phyloP scores from a whole-genome alignment of 192 early-diverging fungal species.

The Entophlyctis luteolus region DNA sequence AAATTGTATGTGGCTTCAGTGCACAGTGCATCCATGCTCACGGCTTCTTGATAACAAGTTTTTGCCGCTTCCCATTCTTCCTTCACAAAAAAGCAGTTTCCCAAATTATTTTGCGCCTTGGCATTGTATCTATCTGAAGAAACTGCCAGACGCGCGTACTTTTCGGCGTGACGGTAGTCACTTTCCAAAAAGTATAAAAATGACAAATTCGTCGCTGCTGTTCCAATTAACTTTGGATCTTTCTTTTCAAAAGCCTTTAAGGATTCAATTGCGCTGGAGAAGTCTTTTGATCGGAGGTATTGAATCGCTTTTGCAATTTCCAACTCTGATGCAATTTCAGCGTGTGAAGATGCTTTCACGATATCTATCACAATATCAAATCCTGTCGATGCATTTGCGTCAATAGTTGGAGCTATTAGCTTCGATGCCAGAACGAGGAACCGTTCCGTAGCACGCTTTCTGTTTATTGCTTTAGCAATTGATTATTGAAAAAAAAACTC shows the following conservation, averaged over 20 bases:
- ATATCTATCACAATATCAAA: conserved; percentile 56
- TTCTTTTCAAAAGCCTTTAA: conserved; percentile 57
- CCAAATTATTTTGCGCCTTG: conserved; percentile 54
- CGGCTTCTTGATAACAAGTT: conserved; percentile 51
- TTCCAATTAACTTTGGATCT: conserved; percentile 49
- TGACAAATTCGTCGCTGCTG: conserved; percentile 56
- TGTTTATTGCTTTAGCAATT: neutral
- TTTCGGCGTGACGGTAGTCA: conserved; percentile 50
- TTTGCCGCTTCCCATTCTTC: conserved; percentile 48
- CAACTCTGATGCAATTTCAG: conserved; percentile 50
- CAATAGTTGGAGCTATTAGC: conserved; percentile 52
- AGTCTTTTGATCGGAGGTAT: conserved; percentile 53
- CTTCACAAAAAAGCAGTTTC: conserved; percentile 40
- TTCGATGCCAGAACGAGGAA: conserved; percentile 53
- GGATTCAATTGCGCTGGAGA: conserved; percentile 47
- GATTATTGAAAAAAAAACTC: neutral
- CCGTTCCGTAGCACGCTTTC: conserved; percentile 36
- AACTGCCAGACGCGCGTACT: conserved; percentile 55
- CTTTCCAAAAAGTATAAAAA: conserved; percentile 59
- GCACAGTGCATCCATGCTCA: conserved; percentile 54
- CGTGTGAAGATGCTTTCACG: conserved; percentile 48
- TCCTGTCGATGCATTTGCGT: conserved; percentile 35
- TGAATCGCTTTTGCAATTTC: conserved; percentile 62
- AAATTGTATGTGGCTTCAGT: conserved; percentile 61
- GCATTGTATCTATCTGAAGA: conserved; percentile 55